Evolutionary conservation across 2,329 filamentous ascomycete genomes (phyloP).

Genomic region (Monilinia laxa): DNA sequence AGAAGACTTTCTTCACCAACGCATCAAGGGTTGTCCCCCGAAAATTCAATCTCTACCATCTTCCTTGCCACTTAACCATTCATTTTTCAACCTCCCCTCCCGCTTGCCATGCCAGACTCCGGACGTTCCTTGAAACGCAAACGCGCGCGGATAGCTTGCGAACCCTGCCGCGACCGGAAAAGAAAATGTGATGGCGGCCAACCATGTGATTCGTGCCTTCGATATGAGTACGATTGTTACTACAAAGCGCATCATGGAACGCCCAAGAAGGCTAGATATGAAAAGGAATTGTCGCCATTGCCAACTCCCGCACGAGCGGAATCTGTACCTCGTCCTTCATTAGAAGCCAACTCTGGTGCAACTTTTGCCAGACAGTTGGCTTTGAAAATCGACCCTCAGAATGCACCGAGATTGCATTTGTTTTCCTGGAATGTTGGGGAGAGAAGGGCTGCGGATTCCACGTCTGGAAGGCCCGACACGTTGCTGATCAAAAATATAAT

Average conservation of each 20-base stretch:
- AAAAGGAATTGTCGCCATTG: background rate
- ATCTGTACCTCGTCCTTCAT: background rate
- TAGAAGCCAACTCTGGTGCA: constrained; percentile 13
- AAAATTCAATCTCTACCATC: background rate
- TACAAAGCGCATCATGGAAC: background rate
- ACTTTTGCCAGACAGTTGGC: constrained; percentile 5
- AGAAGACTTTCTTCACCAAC: background rate
- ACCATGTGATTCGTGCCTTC: constrained; percentile 16
- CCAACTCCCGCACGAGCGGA: background rate
- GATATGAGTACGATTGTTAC: constrained; percentile 8
- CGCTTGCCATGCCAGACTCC: background rate
- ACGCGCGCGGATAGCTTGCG: constrained; percentile 19
- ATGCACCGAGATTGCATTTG: constrained; percentile 41
- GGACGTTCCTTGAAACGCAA: constrained; percentile 5
- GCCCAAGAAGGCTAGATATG: background rate
- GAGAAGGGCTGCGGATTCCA: constrained; percentile 20
- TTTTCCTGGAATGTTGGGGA: constrained; percentile 43
- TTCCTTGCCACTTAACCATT: background rate
- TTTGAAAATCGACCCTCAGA: constrained; percentile 21
- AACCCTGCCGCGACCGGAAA: constrained; percentile 18
- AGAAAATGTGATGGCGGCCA: constrained; percentile 15
- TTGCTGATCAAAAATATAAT: background rate
- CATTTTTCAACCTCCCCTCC: background rate
- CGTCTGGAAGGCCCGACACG: background rate
- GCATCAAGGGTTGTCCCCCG: background rate